A percentile compares a stretch with the other conserved stretches of the same genome.
Conservation (phyloP, 257 asterid species). For the Osmanthus fragrans region DNA sequence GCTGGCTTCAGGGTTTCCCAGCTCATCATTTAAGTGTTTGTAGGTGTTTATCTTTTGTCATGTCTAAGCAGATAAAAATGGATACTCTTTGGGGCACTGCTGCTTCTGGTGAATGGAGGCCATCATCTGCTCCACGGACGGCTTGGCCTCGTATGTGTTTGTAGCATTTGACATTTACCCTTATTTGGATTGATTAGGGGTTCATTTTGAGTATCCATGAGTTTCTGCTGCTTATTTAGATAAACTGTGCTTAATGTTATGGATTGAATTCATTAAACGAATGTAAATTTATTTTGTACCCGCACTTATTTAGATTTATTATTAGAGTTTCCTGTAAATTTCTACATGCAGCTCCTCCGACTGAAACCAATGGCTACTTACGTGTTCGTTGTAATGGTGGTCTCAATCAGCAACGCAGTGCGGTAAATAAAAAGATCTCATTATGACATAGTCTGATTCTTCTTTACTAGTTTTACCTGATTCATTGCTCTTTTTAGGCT, state of each 20-base stretch:
- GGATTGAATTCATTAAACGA: slow-evolving; percentile 1
- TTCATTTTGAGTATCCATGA: background rate
- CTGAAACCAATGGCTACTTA: slow-evolving; percentile 81
- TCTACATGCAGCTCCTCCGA: slow-evolving; percentile 69
- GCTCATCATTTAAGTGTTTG: background rate
- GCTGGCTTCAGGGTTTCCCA: background rate
- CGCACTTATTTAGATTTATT: slow-evolving; percentile 2
- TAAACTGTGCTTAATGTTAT: slow-evolving; percentile 4
- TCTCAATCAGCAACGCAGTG: slow-evolving; percentile 95
- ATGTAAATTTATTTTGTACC: background rate
- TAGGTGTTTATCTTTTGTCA: slow-evolving; percentile 24
- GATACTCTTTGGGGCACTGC: slow-evolving; percentile 83
- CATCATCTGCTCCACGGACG: slow-evolving; percentile 94
- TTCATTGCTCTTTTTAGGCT: no score
- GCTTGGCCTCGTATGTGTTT: slow-evolving; percentile 83
- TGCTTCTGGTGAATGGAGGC: slow-evolving; percentile 88
- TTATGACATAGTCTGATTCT: background rate
- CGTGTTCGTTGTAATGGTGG: slow-evolving; percentile 99
- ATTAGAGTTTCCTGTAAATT: slow-evolving; percentile 19
- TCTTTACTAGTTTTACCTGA: no score
- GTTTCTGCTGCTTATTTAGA: background rate
- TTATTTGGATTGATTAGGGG: background rate
- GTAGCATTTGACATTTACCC: background rate
- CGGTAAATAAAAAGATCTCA: slow-evolving; percentile 50
- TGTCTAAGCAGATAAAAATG: slow-evolving; percentile 58